Percentiles rank a stretch among this genome's conserved stretches.
Evolutionary conservation across 306 rosid species (phyloP).

Genomic region (Citrullus colocynthis): DNA sequence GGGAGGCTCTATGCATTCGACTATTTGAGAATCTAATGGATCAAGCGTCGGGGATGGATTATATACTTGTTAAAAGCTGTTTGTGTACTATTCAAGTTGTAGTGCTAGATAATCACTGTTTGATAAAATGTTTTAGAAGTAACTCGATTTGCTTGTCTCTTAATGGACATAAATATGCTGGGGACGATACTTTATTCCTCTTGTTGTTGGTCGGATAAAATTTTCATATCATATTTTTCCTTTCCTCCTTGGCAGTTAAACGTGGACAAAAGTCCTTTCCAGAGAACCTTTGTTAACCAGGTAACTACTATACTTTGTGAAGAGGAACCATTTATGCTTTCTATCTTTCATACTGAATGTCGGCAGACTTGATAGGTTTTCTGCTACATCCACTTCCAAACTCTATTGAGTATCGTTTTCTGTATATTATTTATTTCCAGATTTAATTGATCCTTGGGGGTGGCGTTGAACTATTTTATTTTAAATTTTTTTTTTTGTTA

Average conservation of each 20-base stretch:
- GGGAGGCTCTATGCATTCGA: constrained; percentile 3
- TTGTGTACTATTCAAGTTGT: not conserved
- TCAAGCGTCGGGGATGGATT: not conserved
- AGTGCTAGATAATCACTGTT: not conserved
- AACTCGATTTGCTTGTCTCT: constrained; percentile 11
- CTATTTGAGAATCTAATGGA: not conserved
- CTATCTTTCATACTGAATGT: not conserved
- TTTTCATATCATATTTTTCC: constrained; percentile 17
- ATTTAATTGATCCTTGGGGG: not conserved
- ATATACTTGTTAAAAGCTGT: not conserved
- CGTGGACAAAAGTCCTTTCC: constrained; percentile 93
- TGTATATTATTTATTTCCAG: not conserved
- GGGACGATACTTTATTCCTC: not conserved
- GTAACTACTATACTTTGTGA: constrained; percentile 24
- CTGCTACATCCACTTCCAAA: not conserved
- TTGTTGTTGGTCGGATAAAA: not conserved
- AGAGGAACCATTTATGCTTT: constrained; percentile 1
- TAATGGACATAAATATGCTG: not conserved
- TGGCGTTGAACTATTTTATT: not conserved
- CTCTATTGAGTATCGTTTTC: not conserved
- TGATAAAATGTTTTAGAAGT: not conserved
- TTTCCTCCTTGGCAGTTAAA: constrained; percentile 62
- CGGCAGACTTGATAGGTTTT: not conserved
- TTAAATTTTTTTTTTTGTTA: not conserved
- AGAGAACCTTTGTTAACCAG: constrained; percentile 95